These are phyloP conservation scores for Elaeis oleifera DNA, from an alignment of 202 grass and related monocot genomes.

Conservation along the genomic window DNA sequence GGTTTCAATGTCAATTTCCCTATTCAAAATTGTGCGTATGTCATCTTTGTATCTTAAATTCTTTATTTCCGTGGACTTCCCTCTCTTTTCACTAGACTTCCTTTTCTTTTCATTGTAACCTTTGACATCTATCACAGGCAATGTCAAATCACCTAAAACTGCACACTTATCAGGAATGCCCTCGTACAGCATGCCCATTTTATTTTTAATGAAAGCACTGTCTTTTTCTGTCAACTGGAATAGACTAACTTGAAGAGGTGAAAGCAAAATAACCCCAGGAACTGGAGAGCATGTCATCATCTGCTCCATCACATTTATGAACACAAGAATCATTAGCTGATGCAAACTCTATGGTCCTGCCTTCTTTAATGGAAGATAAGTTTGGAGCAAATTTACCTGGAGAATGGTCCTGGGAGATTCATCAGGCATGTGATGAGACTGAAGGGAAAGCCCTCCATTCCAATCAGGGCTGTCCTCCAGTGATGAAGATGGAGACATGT, in stretches of 20 bases:
- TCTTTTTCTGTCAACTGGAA: slow-evolving; percentile 54
- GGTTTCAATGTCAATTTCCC: slow-evolving; percentile 53
- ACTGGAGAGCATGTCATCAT: slow-evolving; percentile 74
- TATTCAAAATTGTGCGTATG: slow-evolving; percentile 33
- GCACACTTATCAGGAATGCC: slow-evolving; percentile 30
- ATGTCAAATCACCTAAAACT: slow-evolving; percentile 12
- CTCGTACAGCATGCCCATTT: slow-evolving; percentile 27
- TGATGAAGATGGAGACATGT: slow-evolving; percentile 92
- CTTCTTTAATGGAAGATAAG: too few relatives aligned
- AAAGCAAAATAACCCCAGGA: slow-evolving; percentile 69
- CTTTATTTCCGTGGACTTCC: slow-evolving; percentile 31
- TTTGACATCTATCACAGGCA: slow-evolving; percentile 35
- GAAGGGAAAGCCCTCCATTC: slow-evolving; percentile 44
- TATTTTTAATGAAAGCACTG: slow-evolving; percentile 38
- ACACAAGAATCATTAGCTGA: not conserved
- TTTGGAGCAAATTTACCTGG: slow-evolving; percentile 50
- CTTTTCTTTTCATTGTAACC: slow-evolving; percentile 41
- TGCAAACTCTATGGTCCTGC: too few relatives aligned
- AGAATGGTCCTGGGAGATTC: slow-evolving; percentile 87
- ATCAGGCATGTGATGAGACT: slow-evolving; percentile 37
- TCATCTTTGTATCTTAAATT: slow-evolving; percentile 34
- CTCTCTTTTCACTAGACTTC: slow-evolving; percentile 54
- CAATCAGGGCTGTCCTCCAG: slow-evolving; percentile 70
- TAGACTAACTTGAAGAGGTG: slow-evolving; percentile 53
- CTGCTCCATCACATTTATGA: slow-evolving; percentile 37